Evolutionary conservation across 805 yeast genomes (phyloP), one percentile per base, ranked within the genome.

Genomic region (Kazachstania psychrophila): DNA sequence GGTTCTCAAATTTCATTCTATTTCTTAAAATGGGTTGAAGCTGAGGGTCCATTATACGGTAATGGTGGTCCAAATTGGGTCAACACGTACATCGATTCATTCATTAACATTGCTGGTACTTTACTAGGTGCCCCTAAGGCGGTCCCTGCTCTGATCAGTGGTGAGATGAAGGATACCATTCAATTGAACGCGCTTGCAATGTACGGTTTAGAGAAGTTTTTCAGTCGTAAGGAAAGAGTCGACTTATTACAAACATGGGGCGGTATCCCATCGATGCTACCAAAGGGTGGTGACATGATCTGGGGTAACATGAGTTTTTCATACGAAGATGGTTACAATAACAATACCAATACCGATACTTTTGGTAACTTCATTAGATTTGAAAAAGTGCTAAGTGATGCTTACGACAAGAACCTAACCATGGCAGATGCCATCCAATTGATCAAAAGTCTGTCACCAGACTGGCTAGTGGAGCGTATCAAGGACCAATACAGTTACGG

Each of bases 121-220:
- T 61, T 75, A 36, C 64, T 92, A 37, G 98, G 98, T 3, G 87
- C 97, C 0, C 98, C 98, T 2, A 92, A 92, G 56, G 82, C 95
- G 1, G 73, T 87, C 15, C 85, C 94, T 0, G 96, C 96, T 1
- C 65, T 92, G 41, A 60, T 92, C n/a, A 84, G 95, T 12, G 98
- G 98, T 12, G 98, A 92, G 61, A 92, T 92, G 97, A 85, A 79
- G 58, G 98, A 92, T 58, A 92, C 98, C 0, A 94, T 94, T 22
- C 95, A 89, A 52, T 66, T 92, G 56, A 92, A 92, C 57, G 80
- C 92, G 3, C 62, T 89, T 42, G 98, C 97, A 0, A 86, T 89
- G 45, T 86, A 84, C 52, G 98, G 96, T 1, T 69, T 92, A 39
- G 98, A 92, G 54, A 86, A 84, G 62, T 92, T 92, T 61, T 87